These are phyloP conservation scores for Aspergillus latus DNA, from an alignment of 2,329 filamentous ascomycete genomes.

Conservation along the genomic window DNA sequence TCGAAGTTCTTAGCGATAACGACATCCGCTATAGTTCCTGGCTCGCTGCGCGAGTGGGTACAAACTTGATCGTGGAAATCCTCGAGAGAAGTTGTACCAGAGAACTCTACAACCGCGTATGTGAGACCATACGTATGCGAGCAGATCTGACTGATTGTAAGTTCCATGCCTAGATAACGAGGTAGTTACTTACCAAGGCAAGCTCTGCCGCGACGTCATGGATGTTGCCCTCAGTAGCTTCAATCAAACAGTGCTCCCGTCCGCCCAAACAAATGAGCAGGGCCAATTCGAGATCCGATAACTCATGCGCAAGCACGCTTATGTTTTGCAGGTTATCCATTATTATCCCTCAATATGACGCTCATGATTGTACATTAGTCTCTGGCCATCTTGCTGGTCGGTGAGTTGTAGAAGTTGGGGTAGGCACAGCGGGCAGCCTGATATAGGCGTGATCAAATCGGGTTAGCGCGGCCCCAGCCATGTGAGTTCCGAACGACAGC, in stretches of 20 bases:
- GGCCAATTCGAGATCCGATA: constrained; percentile 87
- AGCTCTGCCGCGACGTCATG: constrained; percentile 73
- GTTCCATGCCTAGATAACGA: background rate
- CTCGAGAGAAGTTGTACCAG: constrained; percentile 70
- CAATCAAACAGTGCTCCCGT: constrained; percentile 84
- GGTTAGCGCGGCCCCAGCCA: constrained; percentile 18
- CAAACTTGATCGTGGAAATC: constrained; percentile 75
- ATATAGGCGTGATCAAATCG: constrained; percentile 4
- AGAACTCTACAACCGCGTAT: constrained; percentile 70
- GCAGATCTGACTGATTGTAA: constrained; percentile 55
- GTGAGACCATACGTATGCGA: constrained; percentile 70
- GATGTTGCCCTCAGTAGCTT: constrained; percentile 63
- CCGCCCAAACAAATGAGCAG: constrained; percentile 76
- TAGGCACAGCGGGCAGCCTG: background rate
- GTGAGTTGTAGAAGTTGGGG: background rate
- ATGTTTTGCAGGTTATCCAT: constrained; percentile 43
- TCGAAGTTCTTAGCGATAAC: constrained; percentile 81
- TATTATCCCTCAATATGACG: constrained; percentile 3
- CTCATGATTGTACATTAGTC: constrained; percentile 6
- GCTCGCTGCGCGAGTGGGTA: constrained; percentile 30
- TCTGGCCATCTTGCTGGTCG: no score
- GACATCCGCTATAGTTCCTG: constrained; percentile 58
- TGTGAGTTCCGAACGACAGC: constrained; percentile 18
- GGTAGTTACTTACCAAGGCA: constrained; percentile 56
- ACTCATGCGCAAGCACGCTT: constrained; percentile 68